Base-by-base conservation (phyloP, 2,329 filamentous ascomycete genomes). In the Aspergillus brunneoviolaceus region DNA sequence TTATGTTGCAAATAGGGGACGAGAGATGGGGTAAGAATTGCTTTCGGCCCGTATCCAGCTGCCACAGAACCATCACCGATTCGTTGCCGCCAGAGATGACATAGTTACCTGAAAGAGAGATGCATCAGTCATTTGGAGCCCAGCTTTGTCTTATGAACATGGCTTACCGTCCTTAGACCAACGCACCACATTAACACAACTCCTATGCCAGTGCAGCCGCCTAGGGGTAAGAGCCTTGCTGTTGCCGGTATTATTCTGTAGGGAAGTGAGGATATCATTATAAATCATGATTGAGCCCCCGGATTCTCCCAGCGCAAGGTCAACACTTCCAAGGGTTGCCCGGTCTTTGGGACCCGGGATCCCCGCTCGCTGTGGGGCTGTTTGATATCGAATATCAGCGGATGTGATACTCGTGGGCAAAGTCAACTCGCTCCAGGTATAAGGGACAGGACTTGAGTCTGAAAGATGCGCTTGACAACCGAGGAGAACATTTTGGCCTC, bases 41-140 rank as follows among this genome's bases (percentile, higher is more conserved):
- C 69, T 87, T 87, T 72, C 89, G 89, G 63, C 88, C 88, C 0
- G 94, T 97, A 66, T 96, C 91, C 59, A 97, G 81, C 76, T 99
- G 95, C 93, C 93, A 98, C 33, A 97, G 80, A 9, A 96, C 91
- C 48, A 99, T 81, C 21, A 92, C 90, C 7, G 92, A 93, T 77
- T 99, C 95, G 23, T 87, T 87, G 33, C 95, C 95, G 71, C 95
- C 95, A 59, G 95, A 98, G 55, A 99, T 88, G 60, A 99, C 79
- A 74, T 99, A 99, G 72, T 96, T 92, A 54, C 91, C 91, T 95
- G 66, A 14, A 51, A 23, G 16, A n/a, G 16, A 79, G 62, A 79
- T 79, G 65, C 64, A 62, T 51, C 54, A 50, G 29, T 25, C 50
- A 55, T 39, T 47, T 45, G 50, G 4, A 33, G 16, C 19, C 25